Base-by-base conservation (phyloP, 345 rosid species). In the Leavenworthia alabamica region DNA sequence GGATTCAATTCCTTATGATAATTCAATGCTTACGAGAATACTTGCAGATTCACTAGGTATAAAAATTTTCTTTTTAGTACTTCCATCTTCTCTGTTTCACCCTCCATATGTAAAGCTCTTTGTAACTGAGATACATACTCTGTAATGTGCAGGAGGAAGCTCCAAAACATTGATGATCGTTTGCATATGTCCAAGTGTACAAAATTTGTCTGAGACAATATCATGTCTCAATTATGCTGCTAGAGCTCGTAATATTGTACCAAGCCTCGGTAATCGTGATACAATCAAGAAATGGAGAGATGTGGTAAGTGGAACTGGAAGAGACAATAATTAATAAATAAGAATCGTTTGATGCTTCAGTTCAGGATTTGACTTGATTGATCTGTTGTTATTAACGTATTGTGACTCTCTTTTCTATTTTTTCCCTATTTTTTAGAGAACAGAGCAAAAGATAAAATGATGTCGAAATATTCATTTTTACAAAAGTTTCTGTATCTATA, bases 281-380 rank as follows among this genome's bases (percentile, higher is more conserved):
- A 93, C 95, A 4, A 86, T 93, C 57, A 93, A 89, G 85, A 93
- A 83, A 77, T 89, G 99, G 99, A 86, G 97, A 79, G 96, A 89
- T 68, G 70, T 82, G 67, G 98, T 92, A 81, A 71, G 86, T 31
- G 52, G 39, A 81, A 71, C 82, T 31, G 37, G 23, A 52, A 10
- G 16, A 26, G 48, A 46, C 53, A 61, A 47, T 7, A 11, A 33
- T 19, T 40, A 22, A 40, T 31, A 46, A 24, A 65, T n/a, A 10
- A 1, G 5, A 48, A 48, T 16, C 5, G 5, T 53, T 6, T 20
- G 29, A 64, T 19, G 24, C 3, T 48, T 13, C 7, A 27, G 43
- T 48, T 46, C 44, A 35, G 47, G 56, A 17, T 46, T 37, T 36
- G 6, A 32, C 44, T 32, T 54, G 37, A 43, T 64, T 32, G 37